These are phyloP conservation scores for Gracilaria domingensis DNA, from an alignment of 23 red algal genomes.

Conservation along the genomic window DNA sequence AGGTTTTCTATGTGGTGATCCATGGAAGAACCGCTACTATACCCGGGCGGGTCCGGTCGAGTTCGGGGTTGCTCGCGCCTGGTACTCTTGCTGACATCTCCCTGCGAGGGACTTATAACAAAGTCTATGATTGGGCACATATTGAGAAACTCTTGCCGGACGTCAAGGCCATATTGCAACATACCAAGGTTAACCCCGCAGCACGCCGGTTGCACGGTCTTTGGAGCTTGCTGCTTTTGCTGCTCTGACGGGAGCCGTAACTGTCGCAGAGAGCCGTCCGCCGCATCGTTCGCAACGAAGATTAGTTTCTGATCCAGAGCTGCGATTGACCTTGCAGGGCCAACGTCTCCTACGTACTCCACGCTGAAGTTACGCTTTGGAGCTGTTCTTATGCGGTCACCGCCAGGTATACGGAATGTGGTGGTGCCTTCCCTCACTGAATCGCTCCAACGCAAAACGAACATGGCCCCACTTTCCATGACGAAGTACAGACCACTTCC, in stretches of 20 bases:
- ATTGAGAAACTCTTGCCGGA: slow-evolving; percentile 74
- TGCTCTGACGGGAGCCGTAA: slow-evolving; percentile 32
- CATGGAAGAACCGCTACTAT: not conserved
- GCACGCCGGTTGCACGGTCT: not conserved
- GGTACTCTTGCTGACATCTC: not conserved
- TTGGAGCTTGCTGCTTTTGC: slow-evolving; percentile 21
- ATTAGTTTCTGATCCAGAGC: slow-evolving; percentile 39
- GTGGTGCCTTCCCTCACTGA: slow-evolving; percentile 27
- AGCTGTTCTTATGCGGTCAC: slow-evolving; percentile 23
- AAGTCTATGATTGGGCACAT: slow-evolving; percentile 69
- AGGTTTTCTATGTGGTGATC: not conserved
- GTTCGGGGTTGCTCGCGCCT: not conserved
- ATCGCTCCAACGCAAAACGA: slow-evolving; percentile 60
- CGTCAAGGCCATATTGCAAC: slow-evolving; percentile 58
- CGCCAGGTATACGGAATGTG: slow-evolving; percentile 31
- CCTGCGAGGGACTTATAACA: slow-evolving; percentile 42
- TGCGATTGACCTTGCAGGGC: slow-evolving; percentile 60
- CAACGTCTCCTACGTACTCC: slow-evolving; percentile 69
- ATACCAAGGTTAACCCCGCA: not conserved
- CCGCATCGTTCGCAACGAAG: slow-evolving; percentile 64
- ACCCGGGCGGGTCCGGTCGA: not conserved
- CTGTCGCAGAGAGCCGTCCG: slow-evolving; percentile 64
- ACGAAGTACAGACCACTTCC: slow-evolving; percentile 65
- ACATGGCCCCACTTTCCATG: slow-evolving; percentile 63
- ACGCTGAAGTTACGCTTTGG: slow-evolving; percentile 48